phyloP scores from a whole-genome alignment of 495 filamentous ascomycete species.

The Neurospora africana region DNA sequence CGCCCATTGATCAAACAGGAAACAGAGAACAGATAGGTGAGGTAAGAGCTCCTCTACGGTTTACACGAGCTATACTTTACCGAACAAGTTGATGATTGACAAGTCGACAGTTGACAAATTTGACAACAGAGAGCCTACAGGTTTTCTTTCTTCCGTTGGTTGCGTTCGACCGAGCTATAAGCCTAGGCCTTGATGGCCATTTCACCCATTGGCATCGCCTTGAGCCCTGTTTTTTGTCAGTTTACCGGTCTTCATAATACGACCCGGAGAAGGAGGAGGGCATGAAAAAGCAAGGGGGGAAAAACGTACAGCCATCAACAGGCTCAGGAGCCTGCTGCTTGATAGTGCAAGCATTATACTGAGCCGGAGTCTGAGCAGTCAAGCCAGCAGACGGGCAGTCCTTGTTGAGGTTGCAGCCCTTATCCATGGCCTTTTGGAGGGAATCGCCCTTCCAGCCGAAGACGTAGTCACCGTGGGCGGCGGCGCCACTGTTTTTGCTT shows the following conservation, averaged over 20 bases:
- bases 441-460: conserved; percentile 63
- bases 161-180: not conserved
- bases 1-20: not conserved
- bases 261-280: too few species aligned
- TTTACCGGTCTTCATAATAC: not conserved
- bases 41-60: not conserved
- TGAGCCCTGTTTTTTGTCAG: conserved; percentile 30
- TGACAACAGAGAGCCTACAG: not conserved
- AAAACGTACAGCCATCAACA: conserved; percentile 40
- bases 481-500: conserved; percentile 24
- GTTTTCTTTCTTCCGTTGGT: not conserved
- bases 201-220: conserved; percentile 41
- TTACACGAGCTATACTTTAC: not conserved
- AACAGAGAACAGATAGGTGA: not conserved
- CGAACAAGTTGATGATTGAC: not conserved
- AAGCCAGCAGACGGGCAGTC: conserved; percentile 38
- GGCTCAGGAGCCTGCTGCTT: conserved; percentile 39
- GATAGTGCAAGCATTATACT: conserved; percentile 39
- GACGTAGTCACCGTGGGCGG: conserved; percentile 64
- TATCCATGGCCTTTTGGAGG: conserved; percentile 55
- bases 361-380: conserved; percentile 29
- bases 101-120: not conserved
- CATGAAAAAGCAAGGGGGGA: not conserved
- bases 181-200: conserved; percentile 40
- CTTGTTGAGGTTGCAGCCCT: conserved; percentile 45